Evolutionary conservation across 108 stramenopile genomes (phyloP).

Genomic region (Pseudonitzschia multistriata): DNA sequence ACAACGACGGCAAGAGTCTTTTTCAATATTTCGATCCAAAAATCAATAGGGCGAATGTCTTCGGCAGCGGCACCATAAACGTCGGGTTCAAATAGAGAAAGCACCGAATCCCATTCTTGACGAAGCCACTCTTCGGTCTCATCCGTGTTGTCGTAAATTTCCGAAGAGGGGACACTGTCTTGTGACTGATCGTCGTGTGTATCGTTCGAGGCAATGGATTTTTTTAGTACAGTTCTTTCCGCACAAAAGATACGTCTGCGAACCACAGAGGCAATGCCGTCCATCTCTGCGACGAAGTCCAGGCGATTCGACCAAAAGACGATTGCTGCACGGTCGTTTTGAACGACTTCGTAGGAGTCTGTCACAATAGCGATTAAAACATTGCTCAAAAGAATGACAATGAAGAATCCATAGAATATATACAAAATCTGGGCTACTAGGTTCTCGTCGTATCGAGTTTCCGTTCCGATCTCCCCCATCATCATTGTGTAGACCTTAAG

Average conservation of each 20-base stretch:
- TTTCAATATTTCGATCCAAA: conserved; percentile 45
- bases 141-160: conserved; percentile 6
- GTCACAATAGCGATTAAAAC: conserved; percentile 86
- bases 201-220: conserved; percentile 20
- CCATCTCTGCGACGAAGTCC: conserved; percentile 82
- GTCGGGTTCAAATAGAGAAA: conserved; percentile 62
- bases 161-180: not conserved
- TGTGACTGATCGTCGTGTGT: conserved; percentile 30
- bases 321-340: conserved; percentile 82
- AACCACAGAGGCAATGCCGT: conserved; percentile 50
- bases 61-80: conserved; percentile 50
- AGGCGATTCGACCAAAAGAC: conserved; percentile 86
- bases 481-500: conserved; percentile 75
- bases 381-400: conserved; percentile 72
- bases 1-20: conserved; percentile 43
- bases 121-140: conserved; percentile 29
- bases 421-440: conserved; percentile 57
- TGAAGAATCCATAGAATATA: conserved; percentile 65
- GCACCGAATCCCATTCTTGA: conserved; percentile 56
- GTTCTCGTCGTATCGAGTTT: conserved; percentile 52
- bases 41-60: conserved; percentile 47
- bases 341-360: conserved; percentile 79
- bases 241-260: conserved; percentile 35
- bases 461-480: conserved; percentile 77
- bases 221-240: not conserved